phyloP scores from a whole-genome alignment of 345 rosid genomes.

The Cardamine chenopodiifolia region DNA sequence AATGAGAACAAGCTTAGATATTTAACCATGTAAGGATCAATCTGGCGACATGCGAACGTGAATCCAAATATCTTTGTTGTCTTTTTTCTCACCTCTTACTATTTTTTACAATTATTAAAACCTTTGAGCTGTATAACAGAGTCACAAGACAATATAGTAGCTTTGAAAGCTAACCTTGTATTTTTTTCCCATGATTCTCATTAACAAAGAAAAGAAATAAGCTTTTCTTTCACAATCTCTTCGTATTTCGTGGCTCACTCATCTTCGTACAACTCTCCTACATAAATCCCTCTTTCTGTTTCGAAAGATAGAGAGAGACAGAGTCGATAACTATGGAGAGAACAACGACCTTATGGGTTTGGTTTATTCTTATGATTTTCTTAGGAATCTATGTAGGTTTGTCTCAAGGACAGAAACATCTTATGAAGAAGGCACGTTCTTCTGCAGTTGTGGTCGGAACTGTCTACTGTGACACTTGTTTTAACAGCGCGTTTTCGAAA shows the following conservation, averaged over 20 bases:
- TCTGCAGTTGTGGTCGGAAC: constrained; percentile 79
- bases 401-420: constrained; percentile 33
- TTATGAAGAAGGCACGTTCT: constrained; percentile 46
- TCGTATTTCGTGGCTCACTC: constrained; percentile 25
- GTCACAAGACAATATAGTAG: constrained; percentile 36
- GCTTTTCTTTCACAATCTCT: constrained; percentile 33
- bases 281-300: constrained; percentile 12
- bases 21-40: neutral
- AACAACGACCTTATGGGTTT: constrained; percentile 26
- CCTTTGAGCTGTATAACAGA: constrained; percentile 36
- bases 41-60: constrained; percentile 35
- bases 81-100: constrained; percentile 33
- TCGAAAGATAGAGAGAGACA: constrained; percentile 4
- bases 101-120: constrained; percentile 26
- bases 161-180: constrained; percentile 36
- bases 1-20: neutral
- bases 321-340: constrained; percentile 31
- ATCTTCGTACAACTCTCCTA: constrained; percentile 15
- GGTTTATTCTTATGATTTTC: constrained; percentile 26
- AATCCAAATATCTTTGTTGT: constrained; percentile 31
- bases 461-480: constrained; percentile 90
- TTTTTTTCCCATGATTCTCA: constrained; percentile 37
- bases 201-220: constrained; percentile 31
- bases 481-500: constrained; percentile 56
- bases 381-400: constrained; percentile 31